Conservation (phyloP, 108 stramenopile genomes). For the Conticribra guillardii region DNA sequence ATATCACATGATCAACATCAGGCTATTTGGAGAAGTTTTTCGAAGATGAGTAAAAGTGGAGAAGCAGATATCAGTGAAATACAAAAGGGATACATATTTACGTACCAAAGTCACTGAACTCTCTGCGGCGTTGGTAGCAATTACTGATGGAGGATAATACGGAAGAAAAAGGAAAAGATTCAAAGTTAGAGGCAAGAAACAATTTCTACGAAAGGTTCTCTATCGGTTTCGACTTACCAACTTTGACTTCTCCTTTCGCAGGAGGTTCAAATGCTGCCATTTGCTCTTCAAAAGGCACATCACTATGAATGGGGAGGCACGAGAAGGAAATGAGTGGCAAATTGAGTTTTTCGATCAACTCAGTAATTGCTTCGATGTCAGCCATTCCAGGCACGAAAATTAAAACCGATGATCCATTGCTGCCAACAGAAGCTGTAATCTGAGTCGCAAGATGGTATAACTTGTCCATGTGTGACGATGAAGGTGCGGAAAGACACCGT, state of each 20-base stretch:
- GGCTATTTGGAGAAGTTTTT: too few relatives aligned
- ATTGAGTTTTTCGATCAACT: constrained; percentile 66
- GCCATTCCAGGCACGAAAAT: constrained; percentile 97
- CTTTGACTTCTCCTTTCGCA: constrained; percentile 72
- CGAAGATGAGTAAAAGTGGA: too few relatives aligned
- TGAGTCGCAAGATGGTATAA: constrained; percentile 53
- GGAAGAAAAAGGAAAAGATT: too few relatives aligned
- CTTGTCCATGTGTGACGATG: constrained; percentile 44
- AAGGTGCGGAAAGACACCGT: constrained; percentile 59
- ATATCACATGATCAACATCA: constrained; percentile 95
- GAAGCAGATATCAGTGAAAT: too few relatives aligned
- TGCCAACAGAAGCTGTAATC: constrained; percentile 60
- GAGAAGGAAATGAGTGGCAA: constrained; percentile 51
- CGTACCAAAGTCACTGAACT: constrained; percentile 96
- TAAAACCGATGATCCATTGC: constrained; percentile 80
- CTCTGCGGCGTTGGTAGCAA: constrained; percentile 99
- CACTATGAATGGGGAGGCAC: constrained; percentile 91
- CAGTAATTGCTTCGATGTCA: constrained; percentile 91
- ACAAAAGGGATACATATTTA: too few relatives aligned
- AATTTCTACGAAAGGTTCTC: too few relatives aligned
- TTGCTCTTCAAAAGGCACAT: constrained; percentile 93
- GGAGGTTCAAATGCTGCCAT: constrained; percentile 82
- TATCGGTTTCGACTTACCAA: too few relatives aligned
- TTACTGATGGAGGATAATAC: too few relatives aligned
- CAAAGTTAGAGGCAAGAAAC: too few relatives aligned